Evolutionary conservation across 305 asterid species (phyloP).

Genomic region (Salvia sclarea): DNA sequence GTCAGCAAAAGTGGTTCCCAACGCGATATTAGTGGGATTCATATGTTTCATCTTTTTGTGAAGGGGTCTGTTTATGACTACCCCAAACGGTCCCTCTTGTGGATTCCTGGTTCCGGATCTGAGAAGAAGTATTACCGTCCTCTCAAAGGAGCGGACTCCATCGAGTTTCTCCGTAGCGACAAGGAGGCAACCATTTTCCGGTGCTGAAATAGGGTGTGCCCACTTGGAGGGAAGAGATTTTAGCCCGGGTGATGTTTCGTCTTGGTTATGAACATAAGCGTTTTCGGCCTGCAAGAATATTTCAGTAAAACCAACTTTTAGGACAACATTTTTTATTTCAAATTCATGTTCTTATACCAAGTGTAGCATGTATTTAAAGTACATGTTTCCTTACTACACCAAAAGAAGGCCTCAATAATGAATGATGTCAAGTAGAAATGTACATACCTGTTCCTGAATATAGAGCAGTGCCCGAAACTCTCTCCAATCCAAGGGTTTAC

Average conservation of each 20-base stretch:
- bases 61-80: constrained; percentile 83
- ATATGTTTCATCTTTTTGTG: constrained; percentile 79
- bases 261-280: constrained; percentile 47
- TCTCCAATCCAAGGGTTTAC: constrained; percentile 89
- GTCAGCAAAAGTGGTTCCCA: constrained; percentile 81
- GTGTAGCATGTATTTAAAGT: constrained; percentile 11
- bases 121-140: constrained; percentile 87
- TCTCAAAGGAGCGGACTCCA: constrained; percentile 78
- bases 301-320: constrained; percentile 20
- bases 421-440: constrained; percentile 20
- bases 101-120: constrained; percentile 87
- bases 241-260: constrained; percentile 37
- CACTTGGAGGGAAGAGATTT: constrained; percentile 73
- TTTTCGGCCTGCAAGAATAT: constrained; percentile 52
- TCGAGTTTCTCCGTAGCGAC: constrained; percentile 92
- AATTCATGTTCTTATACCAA: background rate
- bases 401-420: background rate
- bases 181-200: constrained; percentile 92
- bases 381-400: background rate
- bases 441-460: constrained; percentile 74
- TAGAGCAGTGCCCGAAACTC: constrained; percentile 90
- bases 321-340: background rate
- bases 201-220: constrained; percentile 97
- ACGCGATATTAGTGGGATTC: constrained; percentile 70
- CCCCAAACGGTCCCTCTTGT: constrained; percentile 90